These are phyloP conservation scores for Mariannaea elegans DNA, from an alignment of 2,329 filamentous ascomycete species.

Conservation along the genomic window DNA sequence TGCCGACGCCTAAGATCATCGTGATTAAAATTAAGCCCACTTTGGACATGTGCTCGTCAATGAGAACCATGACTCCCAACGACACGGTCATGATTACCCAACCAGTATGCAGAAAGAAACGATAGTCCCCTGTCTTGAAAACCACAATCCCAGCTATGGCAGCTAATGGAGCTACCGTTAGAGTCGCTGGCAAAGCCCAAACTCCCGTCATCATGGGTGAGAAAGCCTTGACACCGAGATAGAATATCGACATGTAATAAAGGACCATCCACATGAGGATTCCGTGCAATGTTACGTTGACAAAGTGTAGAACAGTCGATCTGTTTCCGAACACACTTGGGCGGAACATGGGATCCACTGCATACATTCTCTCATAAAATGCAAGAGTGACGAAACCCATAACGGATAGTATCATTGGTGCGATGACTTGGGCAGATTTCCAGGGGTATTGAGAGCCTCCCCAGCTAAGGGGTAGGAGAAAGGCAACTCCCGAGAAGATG, in stretches of 20 bases:
- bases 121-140: constrained; percentile 65
- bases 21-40: constrained; percentile 68
- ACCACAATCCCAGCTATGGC: constrained; percentile 64
- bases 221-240: constrained; percentile 34
- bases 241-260: constrained; percentile 41
- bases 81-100: constrained; percentile 69
- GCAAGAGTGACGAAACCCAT: constrained; percentile 50
- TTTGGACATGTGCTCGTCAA: constrained; percentile 58
- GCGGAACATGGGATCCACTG: constrained; percentile 35
- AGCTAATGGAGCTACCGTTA: constrained; percentile 70
- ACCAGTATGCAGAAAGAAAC: constrained; percentile 67
- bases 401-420: constrained; percentile 66
- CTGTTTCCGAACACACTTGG: constrained; percentile 30
- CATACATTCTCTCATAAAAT: constrained; percentile 26
- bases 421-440: constrained; percentile 51
- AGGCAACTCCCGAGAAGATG: constrained; percentile 29
- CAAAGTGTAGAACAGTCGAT: constrained; percentile 34
- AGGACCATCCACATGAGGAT: constrained; percentile 41
- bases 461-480: constrained; percentile 32
- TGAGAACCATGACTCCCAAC: constrained; percentile 61
- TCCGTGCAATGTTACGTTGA: constrained; percentile 35
- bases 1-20: constrained; percentile 66
- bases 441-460: constrained; percentile 29
- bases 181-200: constrained; percentile 66
- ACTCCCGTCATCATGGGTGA: constrained; percentile 46